Base-by-base conservation (phyloP, 2,329 filamentous ascomycete genomes). In the Coleophoma crateriformis region DNA sequence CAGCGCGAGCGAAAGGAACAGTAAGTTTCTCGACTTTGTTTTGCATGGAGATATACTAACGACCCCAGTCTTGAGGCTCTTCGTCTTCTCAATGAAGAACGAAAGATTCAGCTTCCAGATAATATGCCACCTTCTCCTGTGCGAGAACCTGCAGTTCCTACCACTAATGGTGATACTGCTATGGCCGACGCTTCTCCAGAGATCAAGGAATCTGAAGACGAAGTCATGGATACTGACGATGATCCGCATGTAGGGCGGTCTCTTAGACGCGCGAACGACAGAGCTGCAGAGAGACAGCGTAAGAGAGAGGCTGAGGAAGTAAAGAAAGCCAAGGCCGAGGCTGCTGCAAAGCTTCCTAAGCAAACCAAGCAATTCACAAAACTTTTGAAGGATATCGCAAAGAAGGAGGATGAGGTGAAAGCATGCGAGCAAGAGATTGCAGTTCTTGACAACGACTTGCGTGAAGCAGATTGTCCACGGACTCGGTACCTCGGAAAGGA, bases 401-500 rank as follows among this genome's bases (percentile, higher is more conserved):
- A 91, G 65, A 88, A 92, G 64, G 88, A 95, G 62, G 83, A 85
- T 0, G 75, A 84, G 41, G 85, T 99, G 62, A 83, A 83, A 64
- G 81, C 87, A 47, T 90, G 87, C 62, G 92, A 99, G 66, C 85
- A 87, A 6, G 85, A 92, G 61, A 95, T 99, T 55, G 83, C 83
- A 3, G 79, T 86, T 33, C 81, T 95, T 46, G 92, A 97, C 60
- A 91, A 95, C 61, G 91, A 97, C 65, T 76, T 99, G 42, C 87
- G 94, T 47, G 92, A 97, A 69, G 90, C 91, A 38, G 89, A 96
- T 67, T 96, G 92, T 61, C 89, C 91, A 34, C 85, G 94, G 54
- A 96, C 91, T 15, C 85, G 89, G 54, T 84, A 92, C 15, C 76
- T 99, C 22, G 94, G 94, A 52, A 92, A 94, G 66, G 94, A 99